Conservation (phyloP, 2,329 filamentous ascomycete genomes). For the Ceratocystis harringtonii region DNA sequence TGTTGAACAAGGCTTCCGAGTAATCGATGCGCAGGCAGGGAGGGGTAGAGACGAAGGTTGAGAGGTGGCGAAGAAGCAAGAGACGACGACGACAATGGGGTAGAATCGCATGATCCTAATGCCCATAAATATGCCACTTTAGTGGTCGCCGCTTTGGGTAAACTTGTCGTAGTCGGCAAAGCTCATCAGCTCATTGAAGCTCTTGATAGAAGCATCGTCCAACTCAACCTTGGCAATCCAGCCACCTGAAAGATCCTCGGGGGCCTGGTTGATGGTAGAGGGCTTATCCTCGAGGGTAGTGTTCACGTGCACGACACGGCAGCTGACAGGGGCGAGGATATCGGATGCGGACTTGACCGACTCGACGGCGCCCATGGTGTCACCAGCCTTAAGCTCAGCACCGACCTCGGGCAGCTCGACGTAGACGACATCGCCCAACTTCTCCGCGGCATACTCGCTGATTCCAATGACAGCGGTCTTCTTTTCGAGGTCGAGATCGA, state of each 20-base stretch:
- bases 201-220: slow-evolving; percentile 45
- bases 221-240: slow-evolving; percentile 89
- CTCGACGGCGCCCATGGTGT: slow-evolving; percentile 86
- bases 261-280: slow-evolving; percentile 71
- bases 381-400: slow-evolving; percentile 55
- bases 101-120: background rate
- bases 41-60: background rate
- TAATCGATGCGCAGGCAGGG: background rate
- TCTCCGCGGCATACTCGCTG: slow-evolving; percentile 77
- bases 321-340: slow-evolving; percentile 76
- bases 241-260: slow-evolving; percentile 66
- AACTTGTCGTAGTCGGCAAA: slow-evolving; percentile 63
- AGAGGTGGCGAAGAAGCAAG: background rate
- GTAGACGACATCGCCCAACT: slow-evolving; percentile 91
- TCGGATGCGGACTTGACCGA: slow-evolving; percentile 98
- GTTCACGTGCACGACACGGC: slow-evolving; percentile 65
- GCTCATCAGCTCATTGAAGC: slow-evolving; percentile 66
- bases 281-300: slow-evolving; percentile 66
- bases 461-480: slow-evolving; percentile 74
- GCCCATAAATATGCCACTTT: slow-evolving; percentile 11
- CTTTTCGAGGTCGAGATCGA: slow-evolving; percentile 70
- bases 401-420: slow-evolving; percentile 74
- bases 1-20: slow-evolving; percentile 2
- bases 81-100: background rate
- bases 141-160: slow-evolving; percentile 36